These are phyloP conservation scores for Colletotrichum orbiculare DNA, from an alignment of 2,329 filamentous ascomycete genomes.

Conservation along the genomic window DNA sequence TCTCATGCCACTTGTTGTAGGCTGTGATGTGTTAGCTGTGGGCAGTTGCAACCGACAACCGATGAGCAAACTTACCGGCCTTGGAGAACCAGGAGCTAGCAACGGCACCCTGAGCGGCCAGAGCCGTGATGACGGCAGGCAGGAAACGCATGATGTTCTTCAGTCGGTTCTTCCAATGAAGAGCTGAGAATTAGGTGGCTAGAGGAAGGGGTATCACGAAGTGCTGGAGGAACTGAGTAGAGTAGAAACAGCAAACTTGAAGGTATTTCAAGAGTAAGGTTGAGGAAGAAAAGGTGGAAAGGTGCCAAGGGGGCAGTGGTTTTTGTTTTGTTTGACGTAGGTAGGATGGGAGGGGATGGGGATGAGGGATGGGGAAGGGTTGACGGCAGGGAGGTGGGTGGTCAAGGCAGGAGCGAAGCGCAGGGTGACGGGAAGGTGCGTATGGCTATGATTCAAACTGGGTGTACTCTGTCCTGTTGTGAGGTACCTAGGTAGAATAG, in stretches of 20 bases:
- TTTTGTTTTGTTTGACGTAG: constrained; percentile 37
- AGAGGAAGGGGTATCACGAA: constrained; percentile 28
- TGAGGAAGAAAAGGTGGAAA: constrained; percentile 12
- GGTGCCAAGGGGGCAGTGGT: constrained; percentile 29
- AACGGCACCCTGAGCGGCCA: constrained; percentile 76
- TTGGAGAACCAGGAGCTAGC: constrained; percentile 89
- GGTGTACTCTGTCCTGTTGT: background rate
- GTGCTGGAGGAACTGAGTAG: constrained; percentile 38
- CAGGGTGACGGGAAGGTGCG: too few species aligned
- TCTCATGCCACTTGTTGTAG: constrained; percentile 99
- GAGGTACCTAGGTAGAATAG: background rate
- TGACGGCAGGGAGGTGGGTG: constrained; percentile 29
- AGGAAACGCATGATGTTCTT: constrained; percentile 78
- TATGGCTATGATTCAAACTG: background rate
- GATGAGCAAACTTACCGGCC: constrained; percentile 70
- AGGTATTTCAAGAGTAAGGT: constrained; percentile 25
- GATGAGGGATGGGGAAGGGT: constrained; percentile 11
- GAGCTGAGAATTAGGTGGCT: background rate
- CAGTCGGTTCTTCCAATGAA: constrained; percentile 32
- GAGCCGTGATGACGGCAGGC: constrained; percentile 73
- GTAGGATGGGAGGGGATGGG: constrained; percentile 5
- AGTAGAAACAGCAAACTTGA: constrained; percentile 13
- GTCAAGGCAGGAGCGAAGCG: constrained; percentile 18
- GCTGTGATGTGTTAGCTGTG: constrained; percentile 59
- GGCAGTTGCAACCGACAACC: background rate